A percentile compares a stretch with the other conserved stretches of the same genome.
phyloP scores from a whole-genome alignment of 345 rosid species.

The Syzygium jambos region DNA sequence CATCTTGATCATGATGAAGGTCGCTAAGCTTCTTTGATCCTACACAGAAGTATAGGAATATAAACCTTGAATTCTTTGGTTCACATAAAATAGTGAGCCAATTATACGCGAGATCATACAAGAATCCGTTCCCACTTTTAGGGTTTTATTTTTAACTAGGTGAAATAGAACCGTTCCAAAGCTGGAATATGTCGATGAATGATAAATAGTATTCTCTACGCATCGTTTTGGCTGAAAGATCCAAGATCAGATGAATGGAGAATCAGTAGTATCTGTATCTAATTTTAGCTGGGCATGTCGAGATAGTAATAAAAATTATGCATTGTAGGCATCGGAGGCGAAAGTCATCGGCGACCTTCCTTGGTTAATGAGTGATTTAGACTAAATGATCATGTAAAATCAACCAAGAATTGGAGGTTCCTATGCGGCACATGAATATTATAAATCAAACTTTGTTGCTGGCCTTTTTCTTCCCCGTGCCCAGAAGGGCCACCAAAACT shows the following conservation, averaged over 20 bases:
- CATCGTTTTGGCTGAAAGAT: background rate
- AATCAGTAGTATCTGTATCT: background rate
- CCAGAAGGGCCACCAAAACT: background rate
- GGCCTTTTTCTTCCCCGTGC: background rate
- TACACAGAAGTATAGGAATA: background rate
- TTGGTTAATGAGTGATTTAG: background rate
- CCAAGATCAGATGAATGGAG: background rate
- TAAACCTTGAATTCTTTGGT: background rate
- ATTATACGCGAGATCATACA: background rate
- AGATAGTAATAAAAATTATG: background rate
- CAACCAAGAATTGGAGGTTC: background rate
- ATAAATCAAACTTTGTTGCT: background rate
- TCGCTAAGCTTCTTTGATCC: background rate
- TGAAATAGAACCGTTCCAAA: background rate
- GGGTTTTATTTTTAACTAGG: background rate
- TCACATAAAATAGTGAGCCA: too few species aligned
- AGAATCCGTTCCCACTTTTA: background rate
- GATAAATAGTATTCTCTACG: background rate
- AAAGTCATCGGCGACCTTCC: background rate
- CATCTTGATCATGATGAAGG: background rate
- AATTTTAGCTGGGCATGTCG: accelerated
- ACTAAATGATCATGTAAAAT: background rate
- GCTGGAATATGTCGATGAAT: background rate
- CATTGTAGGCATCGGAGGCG: background rate
- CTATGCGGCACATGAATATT: background rate